Conservation (phyloP, 1,284 basidiomycete species). For the Apiotrichum siamense region DNA sequence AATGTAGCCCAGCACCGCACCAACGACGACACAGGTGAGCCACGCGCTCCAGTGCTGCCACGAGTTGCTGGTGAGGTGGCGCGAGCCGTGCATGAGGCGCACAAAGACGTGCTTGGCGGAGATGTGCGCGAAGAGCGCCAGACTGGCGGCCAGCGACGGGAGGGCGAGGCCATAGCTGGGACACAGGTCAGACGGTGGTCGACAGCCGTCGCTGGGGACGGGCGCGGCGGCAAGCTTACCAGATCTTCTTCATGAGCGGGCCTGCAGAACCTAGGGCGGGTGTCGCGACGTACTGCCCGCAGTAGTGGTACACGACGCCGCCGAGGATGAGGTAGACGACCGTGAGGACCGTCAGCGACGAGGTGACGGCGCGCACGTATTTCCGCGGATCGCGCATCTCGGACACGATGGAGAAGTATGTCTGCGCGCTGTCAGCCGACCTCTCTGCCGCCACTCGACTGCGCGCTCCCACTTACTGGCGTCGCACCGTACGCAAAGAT, state of each 20-base stretch:
- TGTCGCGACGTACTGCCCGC: constrained; percentile 7
- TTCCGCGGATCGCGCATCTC: constrained; percentile 37
- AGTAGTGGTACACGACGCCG: constrained; percentile 11
- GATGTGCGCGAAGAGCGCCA: constrained; percentile 29
- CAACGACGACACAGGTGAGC: constrained; percentile 15
- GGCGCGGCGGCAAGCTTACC: too few species aligned
- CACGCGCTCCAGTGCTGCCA: constrained; percentile 31
- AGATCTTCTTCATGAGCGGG: constrained; percentile 35
- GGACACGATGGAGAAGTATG: constrained; percentile 29
- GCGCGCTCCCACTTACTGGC: too few species aligned
- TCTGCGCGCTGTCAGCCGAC: too few species aligned
- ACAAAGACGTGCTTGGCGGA: constrained; percentile 53
- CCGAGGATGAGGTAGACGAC: constrained; percentile 19
- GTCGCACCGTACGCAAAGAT: constrained; percentile 28
- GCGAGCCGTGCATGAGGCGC: constrained; percentile 40
- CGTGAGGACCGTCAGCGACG: constrained; percentile 21
- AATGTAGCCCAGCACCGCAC: constrained; percentile 23
- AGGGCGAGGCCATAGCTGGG: constrained; percentile 40
- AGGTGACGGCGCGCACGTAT: constrained; percentile 27
- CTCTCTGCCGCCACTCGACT: too few species aligned
- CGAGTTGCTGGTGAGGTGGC: constrained; percentile 29
- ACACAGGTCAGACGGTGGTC: too few species aligned
- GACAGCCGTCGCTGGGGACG: too few species aligned
- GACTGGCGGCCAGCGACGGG: constrained; percentile 30
- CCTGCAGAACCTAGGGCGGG: constrained; percentile 46